Evolutionary conservation across 768 basidiomycete species (phyloP).

Genomic region (Boletus rubroflammeus): DNA sequence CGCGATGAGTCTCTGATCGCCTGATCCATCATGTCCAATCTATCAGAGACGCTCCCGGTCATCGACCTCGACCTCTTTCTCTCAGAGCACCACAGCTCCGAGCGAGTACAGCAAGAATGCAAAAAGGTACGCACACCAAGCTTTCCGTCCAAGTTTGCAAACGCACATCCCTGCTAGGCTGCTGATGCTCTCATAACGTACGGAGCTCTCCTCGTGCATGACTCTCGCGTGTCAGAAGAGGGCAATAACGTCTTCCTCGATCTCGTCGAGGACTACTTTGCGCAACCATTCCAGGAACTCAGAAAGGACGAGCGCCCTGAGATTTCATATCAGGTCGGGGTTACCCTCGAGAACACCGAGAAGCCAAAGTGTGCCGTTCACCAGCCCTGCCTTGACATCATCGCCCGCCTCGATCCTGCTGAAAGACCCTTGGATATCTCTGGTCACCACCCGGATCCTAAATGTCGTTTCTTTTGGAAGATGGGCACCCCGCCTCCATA

Average conservation of each 20-base stretch:
- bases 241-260: constrained; percentile 85
- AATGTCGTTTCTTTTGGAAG: constrained; percentile 92
- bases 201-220: constrained; percentile 83
- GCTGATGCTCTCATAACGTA: constrained; percentile 79
- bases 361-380: constrained; percentile 83
- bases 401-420: constrained; percentile 65
- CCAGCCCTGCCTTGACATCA: constrained; percentile 78
- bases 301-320: constrained; percentile 81
- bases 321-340: constrained; percentile 87
- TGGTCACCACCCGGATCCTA: constrained; percentile 83
- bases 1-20: not conserved
- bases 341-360: constrained; percentile 95
- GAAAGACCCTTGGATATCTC: constrained; percentile 85
- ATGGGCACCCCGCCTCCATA: constrained; percentile 77
- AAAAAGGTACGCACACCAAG: constrained; percentile 44
- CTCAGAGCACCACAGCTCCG: constrained; percentile 41
- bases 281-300: constrained; percentile 58
- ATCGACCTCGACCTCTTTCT: constrained; percentile 76
- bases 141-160: not conserved
- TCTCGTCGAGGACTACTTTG: constrained; percentile 91
- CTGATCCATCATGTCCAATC: constrained; percentile 36
- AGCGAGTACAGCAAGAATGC: constrained; percentile 56
- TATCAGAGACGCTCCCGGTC: constrained; percentile 58
- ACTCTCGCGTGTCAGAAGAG: constrained; percentile 77
- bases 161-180: constrained; percentile 43